phyloP scores from a whole-genome alignment of 192 early-diverging fungal species.

The Coemansia sp. region DNA sequence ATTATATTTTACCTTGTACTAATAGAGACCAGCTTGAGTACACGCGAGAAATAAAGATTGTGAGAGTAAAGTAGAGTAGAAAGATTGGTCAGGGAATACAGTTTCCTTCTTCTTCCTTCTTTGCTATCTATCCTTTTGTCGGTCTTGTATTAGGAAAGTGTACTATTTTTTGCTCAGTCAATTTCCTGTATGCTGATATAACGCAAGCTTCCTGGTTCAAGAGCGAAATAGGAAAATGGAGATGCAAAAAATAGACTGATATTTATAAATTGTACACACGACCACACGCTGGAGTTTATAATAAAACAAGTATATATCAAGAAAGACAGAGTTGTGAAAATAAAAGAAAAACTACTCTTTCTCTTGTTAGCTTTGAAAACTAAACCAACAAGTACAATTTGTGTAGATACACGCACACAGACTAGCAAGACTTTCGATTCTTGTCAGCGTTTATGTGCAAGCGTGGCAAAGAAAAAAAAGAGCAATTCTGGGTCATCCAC shows the following conservation, averaged over 20 bases:
- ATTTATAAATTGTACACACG: not conserved
- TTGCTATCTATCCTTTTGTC: not conserved
- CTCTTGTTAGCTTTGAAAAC: too few species aligned
- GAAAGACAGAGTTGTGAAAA: too few species aligned
- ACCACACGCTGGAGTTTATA: not conserved
- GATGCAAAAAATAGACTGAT: not conserved
- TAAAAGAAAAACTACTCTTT: too few species aligned
- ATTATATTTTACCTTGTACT: not conserved
- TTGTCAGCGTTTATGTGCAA: too few species aligned
- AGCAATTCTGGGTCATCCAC: too few species aligned
- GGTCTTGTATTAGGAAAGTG: not conserved
- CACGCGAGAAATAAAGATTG: slow-evolving; percentile 1
- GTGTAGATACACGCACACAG: not conserved
- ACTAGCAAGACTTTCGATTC: not conserved
- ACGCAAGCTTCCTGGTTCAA: not conserved
- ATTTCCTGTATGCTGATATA: not conserved
- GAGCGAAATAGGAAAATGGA: not conserved
- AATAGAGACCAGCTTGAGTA: not conserved
- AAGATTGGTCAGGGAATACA: too few species aligned
- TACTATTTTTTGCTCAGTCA: not conserved
- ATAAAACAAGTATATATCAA: too few species aligned
- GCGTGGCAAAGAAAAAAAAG: not conserved
- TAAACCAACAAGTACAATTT: not conserved
- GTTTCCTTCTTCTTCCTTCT: not conserved
- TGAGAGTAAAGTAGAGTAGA: not conserved